Conservation (phyloP, 208 protist species). For the Trypanosoma cruzi region DNA sequence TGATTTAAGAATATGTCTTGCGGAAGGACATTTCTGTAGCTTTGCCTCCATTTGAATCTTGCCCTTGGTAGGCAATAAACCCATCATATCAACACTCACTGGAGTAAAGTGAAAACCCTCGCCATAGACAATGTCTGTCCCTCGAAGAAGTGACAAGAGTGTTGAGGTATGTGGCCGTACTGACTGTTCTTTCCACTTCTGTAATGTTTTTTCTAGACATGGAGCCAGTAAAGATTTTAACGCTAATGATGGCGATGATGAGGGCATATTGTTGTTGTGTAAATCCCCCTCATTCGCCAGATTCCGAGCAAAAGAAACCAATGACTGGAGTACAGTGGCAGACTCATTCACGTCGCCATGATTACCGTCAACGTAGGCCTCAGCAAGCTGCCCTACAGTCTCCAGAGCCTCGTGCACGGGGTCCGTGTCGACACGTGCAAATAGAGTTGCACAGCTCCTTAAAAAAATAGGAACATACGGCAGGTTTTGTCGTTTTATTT, state of each 20-base stretch:
- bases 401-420: conserved; percentile 50
- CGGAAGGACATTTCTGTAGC: conserved; percentile 71
- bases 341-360: conserved; percentile 64
- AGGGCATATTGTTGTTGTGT: conserved; percentile 9
- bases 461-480: conserved; percentile 60
- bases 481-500: conserved; percentile 21
- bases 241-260: background rate
- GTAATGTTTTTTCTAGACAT: conserved; percentile 49
- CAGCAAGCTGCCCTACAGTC: conserved; percentile 30
- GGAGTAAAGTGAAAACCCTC: conserved; percentile 62
- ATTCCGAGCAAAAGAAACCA: conserved; percentile 39
- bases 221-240: conserved; percentile 13
- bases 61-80: conserved; percentile 76
- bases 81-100: conserved; percentile 48
- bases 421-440: conserved; percentile 42
- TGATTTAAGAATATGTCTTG: conserved; percentile 60
- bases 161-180: conserved; percentile 39
- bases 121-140: conserved; percentile 57
- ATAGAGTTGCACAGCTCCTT: conserved; percentile 58
- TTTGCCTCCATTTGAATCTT: conserved; percentile 90
- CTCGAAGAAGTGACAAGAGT: conserved; percentile 68
- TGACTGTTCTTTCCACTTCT: conserved; percentile 52
- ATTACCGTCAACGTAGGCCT: conserved; percentile 41
- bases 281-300: background rate
- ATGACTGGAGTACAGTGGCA: conserved; percentile 61